phyloP scores from a whole-genome alignment of 805 yeast genomes.

The Candida caryicola region DNA sequence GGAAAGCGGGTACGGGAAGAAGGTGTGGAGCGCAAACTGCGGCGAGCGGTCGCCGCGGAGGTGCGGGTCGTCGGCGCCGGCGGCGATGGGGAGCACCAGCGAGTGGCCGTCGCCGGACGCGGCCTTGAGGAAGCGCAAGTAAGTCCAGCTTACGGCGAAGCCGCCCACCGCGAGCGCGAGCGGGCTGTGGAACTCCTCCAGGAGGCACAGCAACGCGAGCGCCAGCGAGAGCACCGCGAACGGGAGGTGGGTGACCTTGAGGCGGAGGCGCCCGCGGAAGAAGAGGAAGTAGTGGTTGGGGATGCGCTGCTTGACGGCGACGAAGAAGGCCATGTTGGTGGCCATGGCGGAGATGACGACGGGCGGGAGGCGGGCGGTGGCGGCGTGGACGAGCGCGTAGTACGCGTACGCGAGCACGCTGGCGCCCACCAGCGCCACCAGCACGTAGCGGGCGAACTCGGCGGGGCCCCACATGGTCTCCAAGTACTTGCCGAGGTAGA shows the following conservation, averaged over 20 bases:
- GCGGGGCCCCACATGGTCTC: slow-evolving; percentile 63
- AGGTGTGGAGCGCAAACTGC: slow-evolving; percentile 35
- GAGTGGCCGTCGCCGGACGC: slow-evolving; percentile 44
- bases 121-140: slow-evolving; percentile 37
- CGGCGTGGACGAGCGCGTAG: slow-evolving; percentile 15
- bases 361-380: slow-evolving; percentile 29
- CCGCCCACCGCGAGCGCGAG: slow-evolving; percentile 27
- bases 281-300: slow-evolving; percentile 57
- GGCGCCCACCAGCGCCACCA: slow-evolving; percentile 34
- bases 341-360: slow-evolving; percentile 56
- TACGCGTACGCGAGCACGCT: slow-evolving; percentile 32
- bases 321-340: slow-evolving; percentile 54
- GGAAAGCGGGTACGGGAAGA: slow-evolving; percentile 42
- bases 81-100: slow-evolving; percentile 36
- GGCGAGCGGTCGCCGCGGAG: slow-evolving; percentile 26
- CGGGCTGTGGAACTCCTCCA: slow-evolving; percentile 27
- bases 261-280: slow-evolving; percentile 44
- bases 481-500: slow-evolving; percentile 59
- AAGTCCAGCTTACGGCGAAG: slow-evolving; percentile 38
- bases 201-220: slow-evolving; percentile 22
- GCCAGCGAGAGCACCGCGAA: slow-evolving; percentile 19
- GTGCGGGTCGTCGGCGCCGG: background rate
- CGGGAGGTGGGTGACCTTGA: slow-evolving; percentile 43
- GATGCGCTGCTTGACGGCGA: slow-evolving; percentile 63
- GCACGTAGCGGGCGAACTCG: slow-evolving; percentile 49